A percentile compares a stretch with the other conserved stretches of the same genome.
Evolutionary conservation across 2,329 filamentous ascomycete genomes (phyloP).

Genomic region (Metarhizium brunneum): DNA sequence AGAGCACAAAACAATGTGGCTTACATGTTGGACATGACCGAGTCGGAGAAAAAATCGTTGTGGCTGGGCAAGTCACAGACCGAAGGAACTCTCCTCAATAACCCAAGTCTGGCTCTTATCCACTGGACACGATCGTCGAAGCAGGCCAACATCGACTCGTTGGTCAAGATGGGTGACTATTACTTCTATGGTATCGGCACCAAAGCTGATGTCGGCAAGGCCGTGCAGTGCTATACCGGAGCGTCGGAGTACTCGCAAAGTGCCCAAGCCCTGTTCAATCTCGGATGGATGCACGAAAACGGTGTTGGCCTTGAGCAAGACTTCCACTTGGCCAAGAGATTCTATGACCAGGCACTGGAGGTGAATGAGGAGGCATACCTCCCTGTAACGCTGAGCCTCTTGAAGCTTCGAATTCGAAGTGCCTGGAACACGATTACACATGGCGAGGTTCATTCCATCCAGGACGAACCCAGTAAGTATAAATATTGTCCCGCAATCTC

Average conservation of each 20-base stretch:
- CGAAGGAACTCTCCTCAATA: slow-evolving; percentile 33
- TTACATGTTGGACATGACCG: slow-evolving; percentile 69
- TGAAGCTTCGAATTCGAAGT: slow-evolving; percentile 76
- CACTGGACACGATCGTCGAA: slow-evolving; percentile 94
- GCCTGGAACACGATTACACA: slow-evolving; percentile 92
- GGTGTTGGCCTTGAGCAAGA: slow-evolving; percentile 88
- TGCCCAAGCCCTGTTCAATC: slow-evolving; percentile 91
- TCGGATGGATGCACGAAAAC: slow-evolving; percentile 99
- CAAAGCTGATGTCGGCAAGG: slow-evolving; percentile 66
- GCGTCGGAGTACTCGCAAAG: slow-evolving; percentile 87
- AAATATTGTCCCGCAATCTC: slow-evolving; percentile 23
- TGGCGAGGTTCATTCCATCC: slow-evolving; percentile 86
- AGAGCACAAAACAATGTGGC: slow-evolving; percentile 84
- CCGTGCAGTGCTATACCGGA: slow-evolving; percentile 83
- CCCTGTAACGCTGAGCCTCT: slow-evolving; percentile 77
- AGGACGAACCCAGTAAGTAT: slow-evolving; percentile 70
- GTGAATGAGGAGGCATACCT: slow-evolving; percentile 91
- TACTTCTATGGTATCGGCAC: slow-evolving; percentile 79
- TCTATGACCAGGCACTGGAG: slow-evolving; percentile 86
- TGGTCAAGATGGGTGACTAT: slow-evolving; percentile 98
- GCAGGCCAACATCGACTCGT: slow-evolving; percentile 84
- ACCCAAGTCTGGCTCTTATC: slow-evolving; percentile 62
- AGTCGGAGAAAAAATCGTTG: slow-evolving; percentile 34
- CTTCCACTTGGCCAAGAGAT: slow-evolving; percentile 92
- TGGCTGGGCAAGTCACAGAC: slow-evolving; percentile 36